Conservation (phyloP, 768 basidiomycete species). For the Suillus luteus region DNA sequence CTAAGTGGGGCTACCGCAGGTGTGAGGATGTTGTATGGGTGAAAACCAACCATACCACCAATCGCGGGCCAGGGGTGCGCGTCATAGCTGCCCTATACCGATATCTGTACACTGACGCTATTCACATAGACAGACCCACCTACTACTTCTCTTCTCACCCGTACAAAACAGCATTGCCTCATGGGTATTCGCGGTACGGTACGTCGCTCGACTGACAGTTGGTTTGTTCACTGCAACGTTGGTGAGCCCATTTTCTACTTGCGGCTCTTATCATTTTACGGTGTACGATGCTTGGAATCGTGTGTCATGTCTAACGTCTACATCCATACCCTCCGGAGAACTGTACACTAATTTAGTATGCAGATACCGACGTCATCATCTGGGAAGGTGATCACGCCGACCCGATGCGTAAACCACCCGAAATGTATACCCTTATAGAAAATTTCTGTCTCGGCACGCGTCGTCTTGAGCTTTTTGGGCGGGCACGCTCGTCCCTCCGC, state of each 20-base stretch:
- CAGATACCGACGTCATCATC: conserved; percentile 94
- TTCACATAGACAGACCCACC: conserved; percentile 72
- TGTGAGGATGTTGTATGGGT: conserved; percentile 99
- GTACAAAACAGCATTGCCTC: conserved; percentile 94
- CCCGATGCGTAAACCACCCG: conserved; percentile 87
- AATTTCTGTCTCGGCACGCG: conserved; percentile 96
- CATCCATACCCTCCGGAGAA: conserved; percentile 2
- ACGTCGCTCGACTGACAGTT: conserved; percentile 88
- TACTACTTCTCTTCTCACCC: conserved; percentile 80
- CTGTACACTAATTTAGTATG: conserved; percentile 1
- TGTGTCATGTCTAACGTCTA: conserved; percentile 3
- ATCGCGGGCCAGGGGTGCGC: conserved; percentile 76
- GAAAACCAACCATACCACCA: conserved; percentile 78
- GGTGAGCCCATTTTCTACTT: conserved; percentile 49
- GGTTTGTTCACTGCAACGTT: conserved; percentile 98
- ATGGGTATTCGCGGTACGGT: conserved; percentile 99
- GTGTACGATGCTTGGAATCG: conserved; percentile 3
- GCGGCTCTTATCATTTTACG: conserved; percentile 6
- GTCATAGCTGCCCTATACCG: not conserved
- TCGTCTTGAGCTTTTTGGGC: conserved; percentile 88
- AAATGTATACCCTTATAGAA: conserved; percentile 94
- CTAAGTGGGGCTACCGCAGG: conserved; percentile 91
- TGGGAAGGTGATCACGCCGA: conserved; percentile 93
- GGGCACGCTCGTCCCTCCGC: conserved; percentile 63
- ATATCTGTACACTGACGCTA: conserved; percentile 1